A percentile compares a stretch with the other conserved stretches of the same genome.
Conservation (phyloP, 1,284 basidiomycete genomes). For the Ustilago trichophora region DNA sequence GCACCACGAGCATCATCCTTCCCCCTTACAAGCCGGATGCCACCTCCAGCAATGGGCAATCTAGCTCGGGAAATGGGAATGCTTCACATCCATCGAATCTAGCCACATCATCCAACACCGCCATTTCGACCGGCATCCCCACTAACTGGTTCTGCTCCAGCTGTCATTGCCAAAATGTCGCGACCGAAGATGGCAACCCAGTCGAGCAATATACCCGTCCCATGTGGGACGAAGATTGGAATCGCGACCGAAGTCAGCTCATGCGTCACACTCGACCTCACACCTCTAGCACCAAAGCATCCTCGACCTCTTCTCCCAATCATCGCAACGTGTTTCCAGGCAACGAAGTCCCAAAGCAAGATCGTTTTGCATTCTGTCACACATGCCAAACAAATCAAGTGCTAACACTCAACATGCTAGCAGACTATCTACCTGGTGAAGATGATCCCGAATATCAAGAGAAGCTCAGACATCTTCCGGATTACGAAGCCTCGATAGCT, state of each 20-base stretch:
- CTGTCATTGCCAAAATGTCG: constrained; percentile 55
- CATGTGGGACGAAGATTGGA: constrained; percentile 52
- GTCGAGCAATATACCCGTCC: constrained; percentile 47
- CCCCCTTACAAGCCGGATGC: constrained; percentile 40
- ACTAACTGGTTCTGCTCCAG: constrained; percentile 57
- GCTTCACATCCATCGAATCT: neutral
- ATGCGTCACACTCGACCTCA: constrained; percentile 19
- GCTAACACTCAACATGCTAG: constrained; percentile 53
- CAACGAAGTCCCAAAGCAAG: neutral
- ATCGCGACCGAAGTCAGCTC: constrained; percentile 24
- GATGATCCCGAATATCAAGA: constrained; percentile 33
- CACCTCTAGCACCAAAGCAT: neutral
- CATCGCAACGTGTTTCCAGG: neutral
- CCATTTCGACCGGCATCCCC: constrained; percentile 50
- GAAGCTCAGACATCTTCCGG: constrained; percentile 27
- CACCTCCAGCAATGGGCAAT: neutral
- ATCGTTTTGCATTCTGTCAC: constrained; percentile 48
- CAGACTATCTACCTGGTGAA: constrained; percentile 53
- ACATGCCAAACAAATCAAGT: constrained; percentile 60
- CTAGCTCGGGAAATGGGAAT: neutral
- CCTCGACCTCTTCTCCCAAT: neutral
- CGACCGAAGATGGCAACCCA: constrained; percentile 22
- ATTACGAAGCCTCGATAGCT: constrained; percentile 49
- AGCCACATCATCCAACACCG: constrained; percentile 15
- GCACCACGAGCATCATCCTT: constrained; percentile 44